phyloP scores from a whole-genome alignment of 2,329 filamentous ascomycete species.

The Penicillium thymicola region DNA sequence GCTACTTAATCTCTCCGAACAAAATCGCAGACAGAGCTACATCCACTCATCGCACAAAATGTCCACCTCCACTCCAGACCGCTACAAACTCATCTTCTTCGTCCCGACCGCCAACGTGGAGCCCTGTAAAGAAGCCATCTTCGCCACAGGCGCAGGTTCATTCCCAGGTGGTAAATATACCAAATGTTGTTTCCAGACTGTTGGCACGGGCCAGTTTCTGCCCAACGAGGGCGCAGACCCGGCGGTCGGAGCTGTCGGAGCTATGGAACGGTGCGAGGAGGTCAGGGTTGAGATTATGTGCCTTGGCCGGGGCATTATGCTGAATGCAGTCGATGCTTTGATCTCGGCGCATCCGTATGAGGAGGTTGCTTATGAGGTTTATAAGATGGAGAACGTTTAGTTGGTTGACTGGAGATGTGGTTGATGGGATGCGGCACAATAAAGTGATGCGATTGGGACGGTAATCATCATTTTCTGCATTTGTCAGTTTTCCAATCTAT shows the following conservation, averaged over 20 bases:
- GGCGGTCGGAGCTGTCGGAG: slow-evolving; percentile 39
- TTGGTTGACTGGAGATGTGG: not conserved
- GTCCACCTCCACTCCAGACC: slow-evolving; percentile 25
- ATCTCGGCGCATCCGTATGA: slow-evolving; percentile 47
- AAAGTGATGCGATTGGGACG: not conserved
- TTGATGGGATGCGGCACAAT: not conserved
- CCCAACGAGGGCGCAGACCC: slow-evolving; percentile 41
- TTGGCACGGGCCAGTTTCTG: slow-evolving; percentile 43
- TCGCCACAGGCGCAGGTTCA: slow-evolving; percentile 41
- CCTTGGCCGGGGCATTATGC: slow-evolving; percentile 37
- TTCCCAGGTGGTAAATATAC: slow-evolving; percentile 43
- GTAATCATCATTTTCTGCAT: not conserved
- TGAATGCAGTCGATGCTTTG: slow-evolving; percentile 41
- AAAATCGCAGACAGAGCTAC: not conserved
- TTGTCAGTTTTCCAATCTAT: not conserved
- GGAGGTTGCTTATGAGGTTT: slow-evolving; percentile 45
- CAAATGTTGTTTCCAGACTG: slow-evolving; percentile 40
- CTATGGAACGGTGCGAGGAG: slow-evolving; percentile 42
- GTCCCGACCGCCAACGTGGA: slow-evolving; percentile 40
- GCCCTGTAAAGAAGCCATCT: slow-evolving; percentile 43
- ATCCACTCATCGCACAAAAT: slow-evolving; percentile 17
- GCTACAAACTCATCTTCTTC: slow-evolving; percentile 46
- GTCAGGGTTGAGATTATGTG: slow-evolving; percentile 45
- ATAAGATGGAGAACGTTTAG: slow-evolving; percentile 43
- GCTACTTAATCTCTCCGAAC: not conserved